A percentile compares a stretch with the other conserved stretches of the same genome.
These are phyloP conservation scores for Fomitopsis betulina DNA, from an alignment of 1,284 basidiomycete genomes.

Conservation along the genomic window DNA sequence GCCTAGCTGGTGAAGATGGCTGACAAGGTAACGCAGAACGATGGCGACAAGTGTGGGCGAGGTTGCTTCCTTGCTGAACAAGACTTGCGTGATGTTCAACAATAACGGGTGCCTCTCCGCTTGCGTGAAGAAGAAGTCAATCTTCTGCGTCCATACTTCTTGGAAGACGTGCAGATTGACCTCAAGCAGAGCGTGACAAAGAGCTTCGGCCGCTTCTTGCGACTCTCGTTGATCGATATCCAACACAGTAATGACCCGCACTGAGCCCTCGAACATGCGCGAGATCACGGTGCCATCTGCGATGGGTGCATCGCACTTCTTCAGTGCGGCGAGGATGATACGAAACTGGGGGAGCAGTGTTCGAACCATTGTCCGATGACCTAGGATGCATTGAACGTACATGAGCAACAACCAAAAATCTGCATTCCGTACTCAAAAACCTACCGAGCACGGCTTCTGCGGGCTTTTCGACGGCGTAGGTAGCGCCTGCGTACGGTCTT, in stretches of 20 bases:
- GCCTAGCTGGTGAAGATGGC: conserved; percentile 80
- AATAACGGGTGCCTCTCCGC: conserved; percentile 77
- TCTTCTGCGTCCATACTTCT: conserved; percentile 90
- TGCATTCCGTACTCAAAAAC: not conserved
- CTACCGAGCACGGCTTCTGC: conserved; percentile 74
- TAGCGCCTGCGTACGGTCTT: conserved; percentile 71
- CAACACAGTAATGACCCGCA: conserved; percentile 84
- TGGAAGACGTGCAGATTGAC: conserved; percentile 90
- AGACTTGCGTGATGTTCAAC: conserved; percentile 82
- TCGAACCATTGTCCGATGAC: conserved; percentile 84
- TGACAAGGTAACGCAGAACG: conserved; percentile 84
- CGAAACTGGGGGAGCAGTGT: conserved; percentile 91
- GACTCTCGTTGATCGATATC: conserved; percentile 79
- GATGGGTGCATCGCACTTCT: conserved; percentile 73
- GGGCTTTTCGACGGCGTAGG: conserved; percentile 72
- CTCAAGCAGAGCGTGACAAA: conserved; percentile 75
- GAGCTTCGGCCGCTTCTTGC: conserved; percentile 85
- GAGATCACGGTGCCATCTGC: conserved; percentile 89
- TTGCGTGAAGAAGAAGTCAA: conserved; percentile 83
- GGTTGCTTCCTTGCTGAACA: conserved; percentile 82
- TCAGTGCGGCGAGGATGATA: conserved; percentile 74
- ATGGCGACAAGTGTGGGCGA: conserved; percentile 94
- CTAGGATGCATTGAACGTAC: conserved; percentile 34
- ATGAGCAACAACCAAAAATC: not conserved
- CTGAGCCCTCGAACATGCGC: conserved; percentile 82